Percentiles rank a stretch among this genome's conserved stretches.
Evolutionary conservation across 352 stramenopile species (phyloP).

Genomic region (Globisporangium emineosum): DNA sequence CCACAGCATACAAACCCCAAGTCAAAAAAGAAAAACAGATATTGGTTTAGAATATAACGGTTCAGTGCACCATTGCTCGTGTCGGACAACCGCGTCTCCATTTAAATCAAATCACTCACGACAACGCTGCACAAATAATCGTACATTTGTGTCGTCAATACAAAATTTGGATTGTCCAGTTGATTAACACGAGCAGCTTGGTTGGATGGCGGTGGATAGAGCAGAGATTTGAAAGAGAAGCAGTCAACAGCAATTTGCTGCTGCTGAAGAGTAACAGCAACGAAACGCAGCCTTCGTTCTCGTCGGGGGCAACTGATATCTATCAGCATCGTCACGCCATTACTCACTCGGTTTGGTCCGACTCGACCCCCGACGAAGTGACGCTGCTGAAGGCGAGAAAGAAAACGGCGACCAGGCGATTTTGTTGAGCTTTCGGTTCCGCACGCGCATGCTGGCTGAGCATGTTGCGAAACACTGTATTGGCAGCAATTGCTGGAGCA

Average conservation of each 20-base stretch:
- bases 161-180: too few relatives aligned
- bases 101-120: background rate
- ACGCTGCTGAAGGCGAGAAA: slow-evolving; percentile 8
- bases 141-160: background rate
- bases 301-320: slow-evolving; percentile 5
- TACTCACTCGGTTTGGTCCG: slow-evolving; percentile 13
- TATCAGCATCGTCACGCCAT: slow-evolving; percentile 9
- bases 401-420: slow-evolving; percentile 2
- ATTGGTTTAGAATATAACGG: background rate
- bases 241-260: too few relatives aligned
- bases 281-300: background rate
- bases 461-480: background rate
- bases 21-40: slow-evolving; percentile 2
- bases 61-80: background rate
- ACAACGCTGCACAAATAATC: background rate
- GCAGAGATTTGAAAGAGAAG: background rate
- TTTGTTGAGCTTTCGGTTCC: background rate
- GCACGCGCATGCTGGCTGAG: background rate
- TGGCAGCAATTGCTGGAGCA: too few relatives aligned
- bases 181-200: background rate
- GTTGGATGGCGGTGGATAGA: background rate
- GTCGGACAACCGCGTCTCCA: background rate
- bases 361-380: slow-evolving; percentile 7
- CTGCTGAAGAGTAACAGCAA: too few relatives aligned
- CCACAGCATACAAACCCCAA: slow-evolving; percentile 1